Conservation (phyloP, 371 early-diverging fungal species). For the Smittium culicis region DNA sequence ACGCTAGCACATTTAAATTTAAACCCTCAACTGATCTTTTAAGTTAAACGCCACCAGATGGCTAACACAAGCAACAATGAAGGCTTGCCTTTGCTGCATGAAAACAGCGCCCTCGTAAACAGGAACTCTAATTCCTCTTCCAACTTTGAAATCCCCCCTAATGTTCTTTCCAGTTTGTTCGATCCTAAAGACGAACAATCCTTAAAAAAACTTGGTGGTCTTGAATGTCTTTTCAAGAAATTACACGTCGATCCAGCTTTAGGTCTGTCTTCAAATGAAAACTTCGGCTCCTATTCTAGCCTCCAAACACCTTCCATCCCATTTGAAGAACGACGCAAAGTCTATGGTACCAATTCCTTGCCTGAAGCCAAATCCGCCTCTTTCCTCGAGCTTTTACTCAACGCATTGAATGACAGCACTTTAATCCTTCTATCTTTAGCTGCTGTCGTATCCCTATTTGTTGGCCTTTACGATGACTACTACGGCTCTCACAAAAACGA, state of each 20-base stretch:
- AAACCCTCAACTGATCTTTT: too few species aligned
- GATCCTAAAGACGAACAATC: slow-evolving; percentile 54
- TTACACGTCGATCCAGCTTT: slow-evolving; percentile 45
- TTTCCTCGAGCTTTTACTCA: slow-evolving; percentile 57
- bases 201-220: slow-evolving; percentile 53
- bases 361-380: slow-evolving; percentile 24
- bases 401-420: slow-evolving; percentile 73
- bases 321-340: slow-evolving; percentile 44
- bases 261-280: slow-evolving; percentile 55
- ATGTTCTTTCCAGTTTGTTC: slow-evolving; percentile 39
- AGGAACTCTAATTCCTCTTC: neutral
- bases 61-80: neutral
- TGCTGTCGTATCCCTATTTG: slow-evolving; percentile 66
- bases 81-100: neutral
- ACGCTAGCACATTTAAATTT: too few species aligned
- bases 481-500: slow-evolving; percentile 35
- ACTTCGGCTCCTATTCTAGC: slow-evolving; percentile 12
- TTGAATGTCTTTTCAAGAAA: slow-evolving; percentile 39
- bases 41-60: too few species aligned
- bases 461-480: slow-evolving; percentile 75
- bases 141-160: slow-evolving; percentile 34
- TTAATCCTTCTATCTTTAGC: slow-evolving; percentile 63
- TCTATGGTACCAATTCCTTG: slow-evolving; percentile 50
- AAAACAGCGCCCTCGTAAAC: neutral
- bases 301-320: slow-evolving; percentile 20